These are phyloP conservation scores for Blastomyces percursus DNA, from an alignment of 2,329 filamentous ascomycete species.

Conservation along the genomic window DNA sequence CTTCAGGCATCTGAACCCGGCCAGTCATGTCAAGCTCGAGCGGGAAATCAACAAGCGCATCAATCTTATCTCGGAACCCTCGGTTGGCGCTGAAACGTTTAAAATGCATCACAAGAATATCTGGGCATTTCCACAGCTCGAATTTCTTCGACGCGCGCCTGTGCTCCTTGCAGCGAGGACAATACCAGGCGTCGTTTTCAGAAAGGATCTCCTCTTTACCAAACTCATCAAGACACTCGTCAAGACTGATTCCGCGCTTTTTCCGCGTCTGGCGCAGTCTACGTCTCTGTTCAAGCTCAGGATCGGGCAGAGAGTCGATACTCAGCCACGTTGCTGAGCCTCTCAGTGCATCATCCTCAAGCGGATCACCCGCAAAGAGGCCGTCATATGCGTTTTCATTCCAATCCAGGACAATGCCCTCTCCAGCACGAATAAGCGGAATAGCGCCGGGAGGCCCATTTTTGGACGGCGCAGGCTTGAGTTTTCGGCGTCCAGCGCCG, in stretches of 20 bases:
- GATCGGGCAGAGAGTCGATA: conserved; percentile 45
- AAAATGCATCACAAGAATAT: conserved; percentile 87
- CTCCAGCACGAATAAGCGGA: conserved; percentile 65
- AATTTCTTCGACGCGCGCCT: conserved; percentile 90
- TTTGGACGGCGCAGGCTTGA: neutral
- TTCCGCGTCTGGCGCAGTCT: conserved; percentile 53
- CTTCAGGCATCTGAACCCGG: conserved; percentile 67
- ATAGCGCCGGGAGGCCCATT: conserved; percentile 2
- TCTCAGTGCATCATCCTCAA: conserved; percentile 41
- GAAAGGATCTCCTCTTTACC: conserved; percentile 88
- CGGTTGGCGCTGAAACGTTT: conserved; percentile 88
- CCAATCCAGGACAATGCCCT: conserved; percentile 86
- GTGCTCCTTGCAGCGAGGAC: conserved; percentile 88
- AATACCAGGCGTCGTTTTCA: conserved; percentile 96
- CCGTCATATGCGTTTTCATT: conserved; percentile 55
- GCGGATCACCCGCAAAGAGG: conserved; percentile 48
- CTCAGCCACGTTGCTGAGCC: conserved; percentile 50
- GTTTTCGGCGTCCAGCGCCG: neutral
- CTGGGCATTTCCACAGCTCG: conserved; percentile 91
- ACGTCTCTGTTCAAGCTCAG: conserved; percentile 54
- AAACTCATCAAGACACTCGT: conserved; percentile 89
- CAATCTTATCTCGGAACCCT: conserved; percentile 78
- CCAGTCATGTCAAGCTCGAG: conserved; percentile 71
- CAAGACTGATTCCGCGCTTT: conserved; percentile 68
- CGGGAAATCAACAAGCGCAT: conserved; percentile 83